These are phyloP conservation scores for Coccinonectria pachysandricola DNA, from an alignment of 2,329 filamentous ascomycete genomes.

Conservation along the genomic window DNA sequence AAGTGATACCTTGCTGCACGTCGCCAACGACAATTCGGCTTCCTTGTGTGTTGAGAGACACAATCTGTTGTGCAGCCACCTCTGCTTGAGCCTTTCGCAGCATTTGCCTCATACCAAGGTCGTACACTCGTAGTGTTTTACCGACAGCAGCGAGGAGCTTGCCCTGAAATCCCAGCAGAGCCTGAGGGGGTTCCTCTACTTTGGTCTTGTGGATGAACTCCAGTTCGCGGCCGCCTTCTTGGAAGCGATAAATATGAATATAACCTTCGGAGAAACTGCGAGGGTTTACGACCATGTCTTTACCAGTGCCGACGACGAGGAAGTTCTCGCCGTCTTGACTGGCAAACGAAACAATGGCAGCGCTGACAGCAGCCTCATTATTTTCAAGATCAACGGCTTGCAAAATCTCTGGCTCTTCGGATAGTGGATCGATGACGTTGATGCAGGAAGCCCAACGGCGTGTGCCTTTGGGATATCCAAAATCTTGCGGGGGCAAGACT, in stretches of 20 bases:
- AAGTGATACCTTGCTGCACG: constrained; percentile 83
- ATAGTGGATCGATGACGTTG: constrained; percentile 76
- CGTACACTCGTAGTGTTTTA: constrained; percentile 74
- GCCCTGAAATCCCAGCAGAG: constrained; percentile 89
- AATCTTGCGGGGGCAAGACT: constrained; percentile 66
- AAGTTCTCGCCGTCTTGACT: constrained; percentile 85
- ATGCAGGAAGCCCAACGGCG: constrained; percentile 96
- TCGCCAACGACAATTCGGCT: constrained; percentile 88
- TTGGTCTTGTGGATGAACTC: constrained; percentile 97
- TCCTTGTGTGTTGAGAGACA: constrained; percentile 80
- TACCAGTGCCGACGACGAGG: constrained; percentile 87
- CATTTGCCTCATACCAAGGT: constrained; percentile 85
- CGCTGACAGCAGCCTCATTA: constrained; percentile 85
- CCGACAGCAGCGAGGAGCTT: constrained; percentile 79
- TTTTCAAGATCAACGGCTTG: constrained; percentile 74
- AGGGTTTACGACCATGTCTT: constrained; percentile 74
- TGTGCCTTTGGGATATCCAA: constrained; percentile 75
- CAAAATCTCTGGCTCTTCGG: constrained; percentile 57
- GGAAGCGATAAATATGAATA: constrained; percentile 86
- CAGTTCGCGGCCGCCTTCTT: constrained; percentile 74
- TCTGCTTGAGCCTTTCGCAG: constrained; percentile 83
- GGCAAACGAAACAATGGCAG: constrained; percentile 74
- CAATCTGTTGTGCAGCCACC: constrained; percentile 72
- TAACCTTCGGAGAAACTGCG: constrained; percentile 68
- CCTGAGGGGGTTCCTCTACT: constrained; percentile 77